Evolutionary conservation across 495 filamentous ascomycete genomes (phyloP).

Genomic region (Bryoglossum gracile): DNA sequence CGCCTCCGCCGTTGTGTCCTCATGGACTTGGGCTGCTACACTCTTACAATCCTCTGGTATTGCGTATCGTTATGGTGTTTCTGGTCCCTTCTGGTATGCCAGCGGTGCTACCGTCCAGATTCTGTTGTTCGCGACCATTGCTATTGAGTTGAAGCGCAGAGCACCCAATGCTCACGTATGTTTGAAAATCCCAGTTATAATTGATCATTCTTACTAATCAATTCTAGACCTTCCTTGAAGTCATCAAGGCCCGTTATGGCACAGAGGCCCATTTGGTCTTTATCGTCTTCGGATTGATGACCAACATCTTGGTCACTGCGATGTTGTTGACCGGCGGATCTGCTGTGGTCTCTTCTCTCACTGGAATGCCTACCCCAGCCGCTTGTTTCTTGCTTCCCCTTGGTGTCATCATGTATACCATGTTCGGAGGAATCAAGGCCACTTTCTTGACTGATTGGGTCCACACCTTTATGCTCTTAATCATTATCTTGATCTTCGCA

Average conservation of each 20-base stretch:
- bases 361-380: conserved; percentile 74
- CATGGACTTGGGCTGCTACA: conserved; percentile 91
- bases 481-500: conserved; percentile 87
- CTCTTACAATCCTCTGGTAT: conserved; percentile 78
- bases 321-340: conserved; percentile 91
- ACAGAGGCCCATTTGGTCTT: conserved; percentile 41
- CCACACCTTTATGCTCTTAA: conserved; percentile 79
- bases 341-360: conserved; percentile 77
- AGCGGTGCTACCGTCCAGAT: conserved; percentile 65
- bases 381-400: conserved; percentile 88
- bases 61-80: conserved; percentile 88
- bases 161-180: conserved; percentile 69
- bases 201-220: background rate
- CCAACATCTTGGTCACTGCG: conserved; percentile 80
- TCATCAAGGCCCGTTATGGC: conserved; percentile 50
- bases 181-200: background rate
- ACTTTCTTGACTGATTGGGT: conserved; percentile 35
- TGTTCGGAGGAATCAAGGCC: conserved; percentile 69
- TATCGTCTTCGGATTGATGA: conserved; percentile 74
- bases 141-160: conserved; percentile 79
- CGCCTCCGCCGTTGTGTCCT: conserved; percentile 90
- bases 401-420: conserved; percentile 74
- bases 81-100: conserved; percentile 87
- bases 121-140: conserved; percentile 84
- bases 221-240: conserved; percentile 66